phyloP scores from a whole-genome alignment of 805 yeast species.

The Tetrapisispora namnaoensis region DNA sequence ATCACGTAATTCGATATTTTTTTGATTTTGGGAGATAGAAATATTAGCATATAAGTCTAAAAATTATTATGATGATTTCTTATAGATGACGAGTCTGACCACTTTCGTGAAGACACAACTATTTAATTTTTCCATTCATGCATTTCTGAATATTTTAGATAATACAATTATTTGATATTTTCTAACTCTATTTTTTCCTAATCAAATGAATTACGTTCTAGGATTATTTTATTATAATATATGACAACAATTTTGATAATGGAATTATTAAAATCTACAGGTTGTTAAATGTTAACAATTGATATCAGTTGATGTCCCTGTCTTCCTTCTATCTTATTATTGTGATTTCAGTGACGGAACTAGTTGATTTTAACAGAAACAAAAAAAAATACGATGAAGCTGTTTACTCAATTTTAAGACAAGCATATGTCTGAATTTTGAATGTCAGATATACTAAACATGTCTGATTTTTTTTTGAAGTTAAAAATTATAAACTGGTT shows the following conservation, averaged over 20 bases:
- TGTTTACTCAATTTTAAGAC: conserved; percentile 54
- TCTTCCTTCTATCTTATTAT: conserved; percentile 2
- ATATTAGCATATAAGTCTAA: background rate
- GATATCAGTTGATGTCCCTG: conserved; percentile 4
- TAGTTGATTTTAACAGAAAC: background rate
- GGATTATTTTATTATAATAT: background rate
- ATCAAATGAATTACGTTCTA: background rate
- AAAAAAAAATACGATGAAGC: conserved; percentile 43
- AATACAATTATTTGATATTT: background rate
- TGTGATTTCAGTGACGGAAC: conserved; percentile 3
- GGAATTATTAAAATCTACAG: conserved; percentile 11
- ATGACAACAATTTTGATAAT: background rate
- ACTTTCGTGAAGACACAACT: conserved; percentile 81
- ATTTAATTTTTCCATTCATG: conserved; percentile 86
- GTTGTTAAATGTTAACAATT: background rate
- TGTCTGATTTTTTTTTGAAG: conserved; percentile 40
- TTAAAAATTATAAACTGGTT: background rate
- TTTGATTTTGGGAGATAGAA: background rate
- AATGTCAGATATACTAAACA: background rate
- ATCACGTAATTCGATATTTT: too few relatives aligned
- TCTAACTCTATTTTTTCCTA: background rate
- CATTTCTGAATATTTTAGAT: conserved; percentile 47
- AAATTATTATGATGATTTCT: conserved; percentile 37
- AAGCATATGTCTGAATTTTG: conserved; percentile 73
- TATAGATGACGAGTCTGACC: conserved; percentile 98